A percentile compares a stretch with the other conserved stretches of the same genome.
Evolutionary conservation across 2,329 filamentous ascomycete genomes (phyloP).

Genomic region (Penicillium sclerotiorum): DNA sequence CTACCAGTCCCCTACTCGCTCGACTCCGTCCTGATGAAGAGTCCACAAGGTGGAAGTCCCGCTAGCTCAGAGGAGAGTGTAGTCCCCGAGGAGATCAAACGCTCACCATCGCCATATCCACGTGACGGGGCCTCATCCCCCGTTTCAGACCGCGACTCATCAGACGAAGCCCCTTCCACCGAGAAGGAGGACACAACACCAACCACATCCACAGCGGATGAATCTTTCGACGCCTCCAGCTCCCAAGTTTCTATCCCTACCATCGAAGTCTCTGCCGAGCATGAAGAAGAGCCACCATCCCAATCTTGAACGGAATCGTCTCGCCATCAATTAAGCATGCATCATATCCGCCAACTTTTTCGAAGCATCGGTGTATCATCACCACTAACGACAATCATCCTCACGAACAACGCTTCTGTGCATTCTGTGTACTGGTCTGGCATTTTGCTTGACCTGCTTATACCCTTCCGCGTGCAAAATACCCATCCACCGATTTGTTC

Average conservation of each 20-base stretch:
- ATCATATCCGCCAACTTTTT: background rate
- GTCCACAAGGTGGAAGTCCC: slow-evolving; percentile 24
- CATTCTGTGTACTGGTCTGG: background rate
- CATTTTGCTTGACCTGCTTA: slow-evolving; percentile 6
- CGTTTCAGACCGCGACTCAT: background rate
- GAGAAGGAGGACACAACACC: background rate
- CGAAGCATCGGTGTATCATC: background rate
- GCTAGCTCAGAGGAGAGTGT: slow-evolving; percentile 32
- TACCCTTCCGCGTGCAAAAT: slow-evolving; percentile 10
- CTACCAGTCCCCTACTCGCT: slow-evolving; percentile 26
- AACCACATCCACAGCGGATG: background rate
- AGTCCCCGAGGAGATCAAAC: slow-evolving; percentile 6
- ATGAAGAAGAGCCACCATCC: slow-evolving; percentile 7
- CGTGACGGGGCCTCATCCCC: slow-evolving; percentile 6
- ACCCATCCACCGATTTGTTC: background rate
- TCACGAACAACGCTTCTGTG: background rate
- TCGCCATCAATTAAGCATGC: background rate
- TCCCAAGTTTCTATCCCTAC: slow-evolving; percentile 17
- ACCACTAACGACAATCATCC: background rate
- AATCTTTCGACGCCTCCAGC: background rate
- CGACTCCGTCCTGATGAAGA: slow-evolving; percentile 28
- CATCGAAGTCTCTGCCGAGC: slow-evolving; percentile 27
- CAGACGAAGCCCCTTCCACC: background rate
- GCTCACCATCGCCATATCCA: slow-evolving; percentile 8
- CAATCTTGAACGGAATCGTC: background rate